Percentiles rank a stretch among this genome's conserved stretches.
These are phyloP conservation scores for Rhizophora mangle DNA, from an alignment of 345 rosid species.

Conservation along the genomic window DNA sequence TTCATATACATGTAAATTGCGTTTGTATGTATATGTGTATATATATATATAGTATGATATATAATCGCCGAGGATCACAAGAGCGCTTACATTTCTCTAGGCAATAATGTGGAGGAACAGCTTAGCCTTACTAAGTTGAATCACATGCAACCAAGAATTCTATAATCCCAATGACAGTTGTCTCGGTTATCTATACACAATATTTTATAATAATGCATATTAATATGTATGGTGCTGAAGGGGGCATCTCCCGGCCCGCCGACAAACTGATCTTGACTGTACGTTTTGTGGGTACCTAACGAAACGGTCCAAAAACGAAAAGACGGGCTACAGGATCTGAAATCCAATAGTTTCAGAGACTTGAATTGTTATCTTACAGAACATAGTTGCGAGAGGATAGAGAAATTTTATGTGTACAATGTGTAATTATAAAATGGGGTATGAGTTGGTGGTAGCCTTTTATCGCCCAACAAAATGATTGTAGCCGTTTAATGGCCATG, in stretches of 20 bases:
- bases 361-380: background rate
- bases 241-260: constrained; percentile 40
- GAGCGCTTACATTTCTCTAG: constrained; percentile 27
- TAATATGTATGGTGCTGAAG: constrained; percentile 15
- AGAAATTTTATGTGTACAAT: background rate
- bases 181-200: constrained; percentile 23
- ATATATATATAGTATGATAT: constrained; percentile 1
- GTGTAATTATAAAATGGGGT: background rate
- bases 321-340: constrained; percentile 26
- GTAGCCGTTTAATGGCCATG: constrained; percentile 34
- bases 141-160: constrained; percentile 57
- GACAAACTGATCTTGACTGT: constrained; percentile 45
- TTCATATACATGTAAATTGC: too few species aligned
- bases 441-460: constrained; percentile 10
- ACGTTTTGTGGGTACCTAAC: constrained; percentile 23
- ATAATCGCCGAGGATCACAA: constrained; percentile 40
- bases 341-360: constrained; percentile 16
- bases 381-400: background rate
- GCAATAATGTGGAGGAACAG: constrained; percentile 38
- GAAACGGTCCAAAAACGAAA: constrained; percentile 18
- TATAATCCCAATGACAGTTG: constrained; percentile 36
- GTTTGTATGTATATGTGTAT: background rate
- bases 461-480: constrained; percentile 39
- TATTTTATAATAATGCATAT: background rate
- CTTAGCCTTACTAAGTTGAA: constrained; percentile 33